Evolutionary conservation across 1,284 basidiomycete genomes (phyloP), one percentile per base, ranked within the genome.

Genomic region (Rugosomyces carneus): DNA sequence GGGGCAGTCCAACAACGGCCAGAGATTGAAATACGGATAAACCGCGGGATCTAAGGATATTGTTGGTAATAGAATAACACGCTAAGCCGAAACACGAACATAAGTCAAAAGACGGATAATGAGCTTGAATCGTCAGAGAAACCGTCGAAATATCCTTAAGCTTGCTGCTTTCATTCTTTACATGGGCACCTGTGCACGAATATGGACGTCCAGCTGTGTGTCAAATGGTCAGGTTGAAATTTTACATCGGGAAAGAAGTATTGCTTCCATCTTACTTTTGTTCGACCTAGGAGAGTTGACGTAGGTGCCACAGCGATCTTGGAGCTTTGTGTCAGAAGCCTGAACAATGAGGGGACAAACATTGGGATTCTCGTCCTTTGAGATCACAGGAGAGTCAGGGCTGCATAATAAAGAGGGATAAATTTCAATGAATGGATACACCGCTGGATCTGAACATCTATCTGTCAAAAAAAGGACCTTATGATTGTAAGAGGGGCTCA

Each of bases 1-100:
- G 37, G 54, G 47, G 16, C 37, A 40, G 27, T 50, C 40, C 13
- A 42, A 37, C 6, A 35, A 18, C 2, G 50, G 47, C 47, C 45
- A 52, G 13, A 72, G 54, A 23, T 68, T 60, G 24, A 73, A 62
- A 56, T 63, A 39, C 24, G 73, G 71, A 57, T 75, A 73, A 7
- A 61, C 55, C 6, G 60, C 49, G 10, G 62, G 57, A 49, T 65
- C 66, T 62, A 21, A 23, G 2, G 4, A 18, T n/a, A 20, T 23
- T 19, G 2, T 13, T 18, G 27, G 51, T 1, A 21, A 15, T n/a
- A 19, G 27, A 21, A 26, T 35, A 21, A 41, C 34, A 7, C 11
- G 18, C 18, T 13, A 2, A 32, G 23, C 5, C n/a, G 23, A 8
- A 11, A 39, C 21, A 27, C 24, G 26, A 13, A 19, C 67, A 69